These are phyloP conservation scores for Aspergillaceae sp. DNA, from an alignment of 2,329 filamentous ascomycete genomes.

Conservation along the genomic window DNA sequence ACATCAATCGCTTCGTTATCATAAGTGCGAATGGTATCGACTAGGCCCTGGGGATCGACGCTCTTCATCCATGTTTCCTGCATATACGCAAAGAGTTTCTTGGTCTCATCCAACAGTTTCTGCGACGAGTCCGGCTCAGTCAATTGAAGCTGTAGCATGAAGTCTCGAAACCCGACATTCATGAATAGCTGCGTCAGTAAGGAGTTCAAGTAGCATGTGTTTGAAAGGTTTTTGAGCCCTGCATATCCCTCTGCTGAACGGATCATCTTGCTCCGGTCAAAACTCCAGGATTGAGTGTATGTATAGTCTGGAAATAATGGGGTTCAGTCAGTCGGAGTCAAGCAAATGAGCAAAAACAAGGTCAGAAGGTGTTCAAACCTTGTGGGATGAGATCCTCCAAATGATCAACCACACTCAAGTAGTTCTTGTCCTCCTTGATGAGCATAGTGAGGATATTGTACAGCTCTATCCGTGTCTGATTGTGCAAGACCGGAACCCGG, in stretches of 20 bases:
- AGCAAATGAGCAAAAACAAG: slow-evolving; percentile 19
- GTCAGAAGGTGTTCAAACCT: slow-evolving; percentile 25
- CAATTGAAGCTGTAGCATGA: slow-evolving; percentile 62
- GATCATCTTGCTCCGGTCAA: slow-evolving; percentile 60
- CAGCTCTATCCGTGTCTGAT: slow-evolving; percentile 49
- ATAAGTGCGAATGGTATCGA: slow-evolving; percentile 69
- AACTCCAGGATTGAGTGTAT: slow-evolving; percentile 53
- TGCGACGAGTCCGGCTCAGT: slow-evolving; percentile 51
- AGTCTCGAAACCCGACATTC: slow-evolving; percentile 78
- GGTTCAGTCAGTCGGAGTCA: slow-evolving; percentile 8
- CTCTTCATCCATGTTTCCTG: slow-evolving; percentile 70
- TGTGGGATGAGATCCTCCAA: slow-evolving; percentile 46
- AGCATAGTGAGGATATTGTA: slow-evolving; percentile 53
- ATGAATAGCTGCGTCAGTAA: slow-evolving; percentile 91
- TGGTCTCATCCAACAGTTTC: slow-evolving; percentile 64
- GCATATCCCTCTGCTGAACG: slow-evolving; percentile 71
- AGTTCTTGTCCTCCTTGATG: slow-evolving; percentile 44
- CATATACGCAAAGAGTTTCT: slow-evolving; percentile 74
- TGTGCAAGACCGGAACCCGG: slow-evolving; percentile 44
- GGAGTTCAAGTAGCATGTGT: slow-evolving; percentile 96
- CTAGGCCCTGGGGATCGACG: slow-evolving; percentile 64
- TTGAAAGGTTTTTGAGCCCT: slow-evolving; percentile 85
- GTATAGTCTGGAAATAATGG: slow-evolving; percentile 42
- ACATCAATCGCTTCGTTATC: slow-evolving; percentile 78
- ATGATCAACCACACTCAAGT: slow-evolving; percentile 44